Conservation (phyloP, 805 yeast genomes). For the Wickerhamomyces sydowiorum region DNA sequence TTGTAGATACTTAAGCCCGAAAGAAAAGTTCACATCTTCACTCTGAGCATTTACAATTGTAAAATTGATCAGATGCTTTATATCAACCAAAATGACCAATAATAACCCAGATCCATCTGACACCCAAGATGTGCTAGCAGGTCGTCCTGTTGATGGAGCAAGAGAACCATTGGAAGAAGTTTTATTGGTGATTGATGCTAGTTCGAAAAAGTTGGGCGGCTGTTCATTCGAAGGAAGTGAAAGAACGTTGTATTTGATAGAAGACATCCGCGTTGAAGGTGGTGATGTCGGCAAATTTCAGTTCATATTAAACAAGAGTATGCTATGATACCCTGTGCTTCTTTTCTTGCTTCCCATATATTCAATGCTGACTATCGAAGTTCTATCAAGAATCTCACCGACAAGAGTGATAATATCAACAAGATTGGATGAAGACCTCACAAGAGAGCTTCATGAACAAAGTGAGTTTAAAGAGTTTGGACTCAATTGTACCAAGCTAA, state of each 20-base stretch:
- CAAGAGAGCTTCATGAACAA: neutral
- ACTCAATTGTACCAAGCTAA: too few relatives aligned
- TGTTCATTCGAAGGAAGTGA: neutral
- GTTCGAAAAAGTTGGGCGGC: neutral
- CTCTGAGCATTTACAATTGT: too few relatives aligned
- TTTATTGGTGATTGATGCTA: neutral
- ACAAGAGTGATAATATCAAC: neutral
- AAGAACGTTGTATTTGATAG: neutral
- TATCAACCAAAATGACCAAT: too few relatives aligned
- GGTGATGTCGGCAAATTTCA: too few relatives aligned
- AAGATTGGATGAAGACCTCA: slow-evolving; percentile 1
- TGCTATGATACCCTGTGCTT: neutral
- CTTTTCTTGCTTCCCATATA: neutral
- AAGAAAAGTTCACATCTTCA: neutral
- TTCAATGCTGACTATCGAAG: neutral
- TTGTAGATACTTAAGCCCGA: too few relatives aligned
- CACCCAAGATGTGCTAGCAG: neutral
- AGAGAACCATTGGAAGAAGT: neutral
- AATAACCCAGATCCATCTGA: neutral
- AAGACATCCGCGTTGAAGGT: neutral
- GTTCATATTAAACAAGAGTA: neutral
- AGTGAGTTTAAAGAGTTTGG: too few relatives aligned
- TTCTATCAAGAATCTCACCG: neutral
- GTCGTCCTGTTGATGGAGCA: too few relatives aligned
- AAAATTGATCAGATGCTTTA: too few relatives aligned